Conservation (phyloP, 441 rosid species). For the Mallotus repandus region DNA sequence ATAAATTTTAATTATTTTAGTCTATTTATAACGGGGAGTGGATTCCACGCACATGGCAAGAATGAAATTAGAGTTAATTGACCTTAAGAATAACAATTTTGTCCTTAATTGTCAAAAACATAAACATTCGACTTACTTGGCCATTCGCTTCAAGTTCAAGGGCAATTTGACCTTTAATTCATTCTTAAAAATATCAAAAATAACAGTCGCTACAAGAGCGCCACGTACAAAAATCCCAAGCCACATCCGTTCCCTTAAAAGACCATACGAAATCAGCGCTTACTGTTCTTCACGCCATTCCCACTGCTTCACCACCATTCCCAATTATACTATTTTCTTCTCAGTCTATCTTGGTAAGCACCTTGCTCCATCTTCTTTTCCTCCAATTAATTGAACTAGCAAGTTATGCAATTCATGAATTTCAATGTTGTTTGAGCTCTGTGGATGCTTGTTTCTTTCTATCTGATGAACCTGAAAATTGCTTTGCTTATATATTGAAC, state of each 20-base stretch:
- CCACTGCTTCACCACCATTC: not conserved
- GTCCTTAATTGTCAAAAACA: too few species aligned
- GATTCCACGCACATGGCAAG: too few species aligned
- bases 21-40: too few species aligned
- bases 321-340: not conserved
- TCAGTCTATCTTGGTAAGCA: not conserved
- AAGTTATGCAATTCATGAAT: not conserved
- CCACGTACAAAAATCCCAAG: conserved; percentile 52
- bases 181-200: too few species aligned
- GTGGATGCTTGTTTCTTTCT: not conserved
- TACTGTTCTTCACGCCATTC: not conserved
- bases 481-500: not conserved
- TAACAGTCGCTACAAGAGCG: conserved; percentile 25
- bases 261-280: too few species aligned
- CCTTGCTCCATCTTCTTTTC: not conserved
- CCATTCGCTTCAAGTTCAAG: too few species aligned
- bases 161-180: too few species aligned
- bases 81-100: too few species aligned
- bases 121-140: too few species aligned
- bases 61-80: too few species aligned
- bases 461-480: not conserved
- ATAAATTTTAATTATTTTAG: too few species aligned
- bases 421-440: not conserved
- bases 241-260: conserved; percentile 48
- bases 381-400: not conserved